These are phyloP conservation scores for Tetradesmus lagerheimii DNA, from an alignment of 139 green algal species.

Conservation along the genomic window DNA sequence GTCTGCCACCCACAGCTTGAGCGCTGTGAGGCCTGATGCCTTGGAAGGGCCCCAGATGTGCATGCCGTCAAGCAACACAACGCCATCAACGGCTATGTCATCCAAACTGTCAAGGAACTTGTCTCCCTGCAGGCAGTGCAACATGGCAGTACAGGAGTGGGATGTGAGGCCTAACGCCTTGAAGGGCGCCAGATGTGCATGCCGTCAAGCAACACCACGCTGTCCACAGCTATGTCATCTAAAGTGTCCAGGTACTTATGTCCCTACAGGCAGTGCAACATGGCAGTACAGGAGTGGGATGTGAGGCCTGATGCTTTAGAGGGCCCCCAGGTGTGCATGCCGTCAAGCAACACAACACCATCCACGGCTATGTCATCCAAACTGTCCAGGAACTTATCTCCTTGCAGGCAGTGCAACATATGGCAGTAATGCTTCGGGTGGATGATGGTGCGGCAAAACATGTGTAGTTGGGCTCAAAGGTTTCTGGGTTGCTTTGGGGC, in stretches of 20 bases:
- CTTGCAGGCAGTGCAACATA: background rate
- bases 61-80: slow-evolving; percentile 40
- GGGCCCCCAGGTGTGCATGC: slow-evolving; percentile 36
- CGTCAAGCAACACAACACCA: too few species aligned
- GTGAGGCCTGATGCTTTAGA: background rate
- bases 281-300: too few species aligned
- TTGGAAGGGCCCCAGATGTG: slow-evolving; percentile 37
- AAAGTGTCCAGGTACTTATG: slow-evolving; percentile 35
- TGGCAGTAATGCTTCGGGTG: too few species aligned
- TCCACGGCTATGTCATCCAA: slow-evolving; percentile 44
- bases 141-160: background rate
- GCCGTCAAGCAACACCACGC: slow-evolving; percentile 36
- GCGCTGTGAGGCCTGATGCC: background rate
- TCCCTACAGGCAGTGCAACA: too few species aligned
- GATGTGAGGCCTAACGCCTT: background rate
- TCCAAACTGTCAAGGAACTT: slow-evolving; percentile 46
- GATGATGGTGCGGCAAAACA: too few species aligned
- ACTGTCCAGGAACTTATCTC: slow-evolving; percentile 40
- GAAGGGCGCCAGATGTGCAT: slow-evolving; percentile 35
- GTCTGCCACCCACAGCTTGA: slow-evolving; percentile 44
- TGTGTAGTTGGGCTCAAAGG: too few species aligned
- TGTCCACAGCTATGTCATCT: slow-evolving; percentile 23
- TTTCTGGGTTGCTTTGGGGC: too few species aligned
- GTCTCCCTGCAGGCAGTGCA: slow-evolving; percentile 20
- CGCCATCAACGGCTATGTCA: slow-evolving; percentile 7